Conservation (phyloP, 345 rosid genomes). For the Syzygium aromaticum region DNA sequence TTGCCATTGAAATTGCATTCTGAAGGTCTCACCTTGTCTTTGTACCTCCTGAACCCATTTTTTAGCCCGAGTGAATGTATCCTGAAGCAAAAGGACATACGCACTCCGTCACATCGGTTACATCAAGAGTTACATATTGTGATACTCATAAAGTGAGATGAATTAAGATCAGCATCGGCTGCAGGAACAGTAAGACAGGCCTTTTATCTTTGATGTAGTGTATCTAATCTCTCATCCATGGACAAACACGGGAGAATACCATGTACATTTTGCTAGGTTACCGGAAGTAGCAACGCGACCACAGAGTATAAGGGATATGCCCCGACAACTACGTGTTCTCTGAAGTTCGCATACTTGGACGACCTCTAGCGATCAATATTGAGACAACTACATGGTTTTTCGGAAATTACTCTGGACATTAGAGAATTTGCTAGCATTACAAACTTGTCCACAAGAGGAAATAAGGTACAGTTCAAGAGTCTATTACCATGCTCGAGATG, state of each 20-base stretch:
- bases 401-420: background rate
- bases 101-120: background rate
- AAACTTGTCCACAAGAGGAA: background rate
- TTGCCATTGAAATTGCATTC: background rate
- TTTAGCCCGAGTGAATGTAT: conserved; percentile 47
- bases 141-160: background rate
- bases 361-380: background rate
- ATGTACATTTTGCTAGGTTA: background rate
- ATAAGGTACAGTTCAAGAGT: background rate
- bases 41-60: conserved; percentile 68
- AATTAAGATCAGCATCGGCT: background rate
- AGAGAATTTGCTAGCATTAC: background rate
- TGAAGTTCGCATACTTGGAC: background rate
- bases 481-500: conserved; percentile 45
- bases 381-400: background rate
- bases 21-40: conserved; percentile 37
- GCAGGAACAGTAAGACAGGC: background rate
- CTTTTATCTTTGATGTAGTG: background rate
- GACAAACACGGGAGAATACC: background rate
- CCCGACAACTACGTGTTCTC: background rate
- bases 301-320: background rate
- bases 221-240: background rate
- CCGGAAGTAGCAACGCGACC: background rate
- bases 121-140: background rate
- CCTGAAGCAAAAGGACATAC: conserved; percentile 21